A percentile compares a stretch with the other conserved stretches of the same genome.
Conservation (phyloP, 1,139 yeast genomes). For the Eremothecium gossypii region DNA sequence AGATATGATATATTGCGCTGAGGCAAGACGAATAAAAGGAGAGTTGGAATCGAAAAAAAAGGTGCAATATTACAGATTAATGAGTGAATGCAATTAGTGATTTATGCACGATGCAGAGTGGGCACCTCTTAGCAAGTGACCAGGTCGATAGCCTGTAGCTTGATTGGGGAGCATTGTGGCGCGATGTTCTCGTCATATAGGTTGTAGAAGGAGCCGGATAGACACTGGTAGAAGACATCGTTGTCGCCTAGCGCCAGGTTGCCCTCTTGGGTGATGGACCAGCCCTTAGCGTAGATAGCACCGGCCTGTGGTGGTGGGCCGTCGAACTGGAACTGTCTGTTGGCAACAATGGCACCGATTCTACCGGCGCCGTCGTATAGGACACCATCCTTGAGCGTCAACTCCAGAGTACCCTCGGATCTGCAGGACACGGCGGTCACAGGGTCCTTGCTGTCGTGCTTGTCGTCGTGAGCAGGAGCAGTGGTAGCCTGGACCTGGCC, state of each 20-base stretch:
- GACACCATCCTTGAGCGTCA: conserved; percentile 44
- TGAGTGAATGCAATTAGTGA: background rate
- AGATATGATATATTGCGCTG: background rate
- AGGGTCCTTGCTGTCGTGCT: conserved; percentile 45
- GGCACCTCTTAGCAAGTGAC: conserved; percentile 41
- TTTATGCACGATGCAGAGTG: background rate
- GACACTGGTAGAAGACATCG: conserved; percentile 66
- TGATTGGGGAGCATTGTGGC: conserved; percentile 54
- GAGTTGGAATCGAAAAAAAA: background rate
- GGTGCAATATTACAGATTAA: background rate
- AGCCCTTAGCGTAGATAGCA: conserved; percentile 72
- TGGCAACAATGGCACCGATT: conserved; percentile 74
- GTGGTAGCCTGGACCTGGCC: conserved; percentile 41
- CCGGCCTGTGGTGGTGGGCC: conserved; percentile 84
- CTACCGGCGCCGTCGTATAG: conserved; percentile 58
- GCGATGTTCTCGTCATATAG: conserved; percentile 64
- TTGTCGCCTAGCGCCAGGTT: conserved; percentile 60
- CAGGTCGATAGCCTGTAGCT: conserved; percentile 55
- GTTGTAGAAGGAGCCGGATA: conserved; percentile 75
- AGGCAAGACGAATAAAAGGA: no score
- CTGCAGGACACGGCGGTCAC: conserved; percentile 40
- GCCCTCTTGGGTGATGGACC: conserved; percentile 58
- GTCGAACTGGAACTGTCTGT: conserved; percentile 82
- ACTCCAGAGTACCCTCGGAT: conserved; percentile 41
- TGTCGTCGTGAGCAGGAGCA: conserved; percentile 26